Percentiles rank a stretch among this genome's conserved stretches.
These are phyloP conservation scores for Xenosphaeropsis pyriputrescens DNA, from an alignment of 2,329 filamentous ascomycete genomes.

Conservation along the genomic window DNA sequence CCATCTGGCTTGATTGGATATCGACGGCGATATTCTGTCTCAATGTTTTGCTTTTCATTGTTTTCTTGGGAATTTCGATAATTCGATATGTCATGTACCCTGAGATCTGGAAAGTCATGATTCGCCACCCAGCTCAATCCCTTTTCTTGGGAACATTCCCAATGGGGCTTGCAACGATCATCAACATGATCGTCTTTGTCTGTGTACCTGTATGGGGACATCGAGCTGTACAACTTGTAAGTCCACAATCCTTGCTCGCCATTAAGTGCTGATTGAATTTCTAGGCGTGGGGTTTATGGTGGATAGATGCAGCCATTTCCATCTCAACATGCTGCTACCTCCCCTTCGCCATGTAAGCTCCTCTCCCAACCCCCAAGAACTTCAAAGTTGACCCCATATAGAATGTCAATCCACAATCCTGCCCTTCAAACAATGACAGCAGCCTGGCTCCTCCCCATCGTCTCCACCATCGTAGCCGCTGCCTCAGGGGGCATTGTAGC, in stretches of 20 bases:
- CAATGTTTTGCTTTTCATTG: conserved; percentile 40
- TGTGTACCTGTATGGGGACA: conserved; percentile 45
- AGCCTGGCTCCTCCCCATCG: conserved; percentile 49
- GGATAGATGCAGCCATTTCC: conserved; percentile 36
- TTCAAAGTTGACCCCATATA: conserved; percentile 3
- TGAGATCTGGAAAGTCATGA: conserved; percentile 50
- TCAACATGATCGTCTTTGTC: conserved; percentile 47
- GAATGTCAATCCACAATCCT: conserved; percentile 20
- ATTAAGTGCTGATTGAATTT: too few relatives aligned
- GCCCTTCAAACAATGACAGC: conserved; percentile 45
- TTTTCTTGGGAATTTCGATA: conserved; percentile 36
- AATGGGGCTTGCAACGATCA: conserved; percentile 54
- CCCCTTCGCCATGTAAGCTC: conserved; percentile 36
- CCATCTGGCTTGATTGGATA: conserved; percentile 39
- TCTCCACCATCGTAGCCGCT: conserved; percentile 49
- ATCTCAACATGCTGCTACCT: conserved; percentile 36
- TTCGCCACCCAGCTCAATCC: conserved; percentile 49
- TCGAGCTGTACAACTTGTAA: conserved; percentile 31
- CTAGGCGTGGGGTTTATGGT: conserved; percentile 40
- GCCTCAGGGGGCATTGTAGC: conserved; percentile 51
- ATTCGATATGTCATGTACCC: conserved; percentile 52
- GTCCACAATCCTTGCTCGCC: too few relatives aligned
- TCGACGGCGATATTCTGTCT: conserved; percentile 45
- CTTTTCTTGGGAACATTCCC: conserved; percentile 56
- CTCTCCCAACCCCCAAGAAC: background rate